Base-by-base conservation (phyloP, 257 asterid species). In the Solanum rostratum region DNA sequence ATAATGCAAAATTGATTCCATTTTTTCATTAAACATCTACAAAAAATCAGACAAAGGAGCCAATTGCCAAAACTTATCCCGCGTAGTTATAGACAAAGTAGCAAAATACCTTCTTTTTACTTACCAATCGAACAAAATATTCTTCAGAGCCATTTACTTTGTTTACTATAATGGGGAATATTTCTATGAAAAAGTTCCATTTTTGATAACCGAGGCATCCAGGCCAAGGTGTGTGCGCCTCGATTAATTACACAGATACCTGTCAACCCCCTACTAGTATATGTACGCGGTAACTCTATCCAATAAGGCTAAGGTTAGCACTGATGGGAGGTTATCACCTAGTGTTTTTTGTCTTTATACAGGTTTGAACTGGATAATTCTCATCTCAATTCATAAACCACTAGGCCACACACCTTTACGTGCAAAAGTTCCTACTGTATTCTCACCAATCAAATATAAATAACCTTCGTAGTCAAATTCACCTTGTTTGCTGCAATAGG, bases 401-500 rank as follows among this genome's bases (percentile, higher is more conserved):
- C 5, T 62, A 62, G 3, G 37, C 39, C 30, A 62, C 39, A 62
- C 39, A 24, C 19, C 37, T 29, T 13, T 12, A 19, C 7, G 5
- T 70, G 79, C 7, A 37, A 41, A 1, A 22, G 13, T 22, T 46
- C 60, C 22, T 46, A 27, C 59, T 14, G 52, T 68, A 2, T 16
- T 41, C 4, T 59, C 53, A 24, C 45, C 37, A n/a, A 7, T 3
- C 49, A 3, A 41, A 33, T 2, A 63, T 16, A 43, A 49, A 73
- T 20, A 29, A 6, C 63, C 2, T 1, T 27, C 12, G 19, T 2
- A 45, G 45, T 10, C 5, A 10, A 24, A 20, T 74, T 29, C 27
- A 93, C 95, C 92, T 89, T 88, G 74, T 93, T 92, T 49, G 94
- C 89, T 11, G 86, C 86, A 65, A 85, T 41, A 19, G 88, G 4